Evolutionary conservation across 164 flowering plant genomes (phyloP).

Genomic region (Vitis riparia): DNA sequence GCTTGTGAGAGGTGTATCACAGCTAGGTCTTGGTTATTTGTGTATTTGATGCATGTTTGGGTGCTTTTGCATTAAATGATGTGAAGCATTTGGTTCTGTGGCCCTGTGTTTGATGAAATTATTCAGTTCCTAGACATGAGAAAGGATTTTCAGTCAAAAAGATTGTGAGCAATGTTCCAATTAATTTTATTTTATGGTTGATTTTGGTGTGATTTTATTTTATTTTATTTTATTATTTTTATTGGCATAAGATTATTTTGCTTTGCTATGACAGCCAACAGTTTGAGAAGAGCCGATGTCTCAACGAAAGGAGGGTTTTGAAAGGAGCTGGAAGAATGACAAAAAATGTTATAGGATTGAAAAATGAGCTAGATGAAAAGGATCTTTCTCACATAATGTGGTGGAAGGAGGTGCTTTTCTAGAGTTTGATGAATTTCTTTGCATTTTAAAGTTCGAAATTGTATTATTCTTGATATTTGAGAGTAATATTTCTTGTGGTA

Average conservation of each 20-base stretch:
- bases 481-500: too few relatives aligned
- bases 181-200: too few relatives aligned
- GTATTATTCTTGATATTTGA: too few relatives aligned
- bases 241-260: background rate
- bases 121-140: background rate
- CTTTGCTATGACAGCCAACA: slow-evolving; percentile 16
- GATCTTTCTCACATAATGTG: slow-evolving; percentile 66
- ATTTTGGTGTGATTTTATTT: background rate
- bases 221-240: background rate
- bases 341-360: slow-evolving; percentile 46
- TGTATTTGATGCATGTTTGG: background rate
- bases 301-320: slow-evolving; percentile 33
- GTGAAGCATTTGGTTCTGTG: background rate
- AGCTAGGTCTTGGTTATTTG: too few relatives aligned
- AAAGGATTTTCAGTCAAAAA: too few relatives aligned
- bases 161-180: too few relatives aligned
- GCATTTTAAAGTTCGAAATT: too few relatives aligned
- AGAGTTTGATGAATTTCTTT: too few relatives aligned
- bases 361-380: slow-evolving; percentile 44
- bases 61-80: background rate
- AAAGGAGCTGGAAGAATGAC: slow-evolving; percentile 35
- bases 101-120: background rate
- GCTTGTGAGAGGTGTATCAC: too few relatives aligned
- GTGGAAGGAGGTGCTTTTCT: slow-evolving; percentile 87
- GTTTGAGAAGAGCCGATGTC: slow-evolving; percentile 26